A percentile compares a stretch with the other conserved stretches of the same genome.
These are phyloP conservation scores for Pseudogymnoascus pannorum DNA, from an alignment of 2,329 filamentous ascomycete species.

Conservation along the genomic window DNA sequence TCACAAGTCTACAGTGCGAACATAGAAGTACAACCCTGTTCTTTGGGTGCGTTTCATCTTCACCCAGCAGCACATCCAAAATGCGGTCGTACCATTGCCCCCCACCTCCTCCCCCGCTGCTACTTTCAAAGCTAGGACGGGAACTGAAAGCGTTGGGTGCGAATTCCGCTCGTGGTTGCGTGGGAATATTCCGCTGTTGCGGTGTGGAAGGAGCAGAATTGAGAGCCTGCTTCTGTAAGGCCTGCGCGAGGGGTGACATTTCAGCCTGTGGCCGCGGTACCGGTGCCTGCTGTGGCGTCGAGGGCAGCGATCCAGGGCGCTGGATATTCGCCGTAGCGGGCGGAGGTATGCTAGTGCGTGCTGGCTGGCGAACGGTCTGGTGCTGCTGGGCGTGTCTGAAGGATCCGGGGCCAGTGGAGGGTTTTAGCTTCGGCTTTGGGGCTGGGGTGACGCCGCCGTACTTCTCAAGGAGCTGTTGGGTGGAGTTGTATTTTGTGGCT, in stretches of 20 bases:
- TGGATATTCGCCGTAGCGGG: constrained; percentile 58
- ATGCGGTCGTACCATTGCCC: constrained; percentile 90
- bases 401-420: neutral
- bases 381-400: neutral
- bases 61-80: constrained; percentile 83
- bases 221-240: constrained; percentile 21
- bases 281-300: constrained; percentile 12
- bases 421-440: constrained; percentile 16
- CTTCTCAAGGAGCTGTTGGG: constrained; percentile 85
- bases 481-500: constrained; percentile 93
- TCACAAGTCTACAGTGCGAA: constrained; percentile 73
- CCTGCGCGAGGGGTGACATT: neutral
- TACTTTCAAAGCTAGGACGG: constrained; percentile 26
- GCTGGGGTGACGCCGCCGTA: constrained; percentile 57
- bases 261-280: neutral
- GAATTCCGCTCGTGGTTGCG: constrained; percentile 43
- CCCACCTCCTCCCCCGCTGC: constrained; percentile 15
- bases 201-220: constrained; percentile 21
- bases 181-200: constrained; percentile 21
- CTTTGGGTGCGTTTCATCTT: constrained; percentile 87
- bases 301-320: constrained; percentile 28
- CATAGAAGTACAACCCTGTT: constrained; percentile 89
- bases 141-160: constrained; percentile 62
- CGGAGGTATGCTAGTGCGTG: constrained; percentile 43
- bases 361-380: constrained; percentile 17